Evolutionary conservation across 2,329 filamentous ascomycete genomes (phyloP).

Genomic region (Clonostachys rhizophaga): DNA sequence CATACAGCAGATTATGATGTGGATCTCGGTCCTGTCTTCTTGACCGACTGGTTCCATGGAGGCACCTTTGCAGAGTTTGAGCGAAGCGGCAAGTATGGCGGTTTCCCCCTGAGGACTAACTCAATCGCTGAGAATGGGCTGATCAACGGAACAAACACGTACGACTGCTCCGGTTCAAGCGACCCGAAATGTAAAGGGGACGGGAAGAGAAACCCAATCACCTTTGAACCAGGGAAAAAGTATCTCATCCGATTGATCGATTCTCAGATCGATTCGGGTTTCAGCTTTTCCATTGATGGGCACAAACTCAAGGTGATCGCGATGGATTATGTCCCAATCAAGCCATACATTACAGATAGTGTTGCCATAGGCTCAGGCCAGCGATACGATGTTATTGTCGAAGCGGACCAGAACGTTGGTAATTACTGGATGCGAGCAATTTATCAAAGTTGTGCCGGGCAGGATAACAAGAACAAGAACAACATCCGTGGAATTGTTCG

Average conservation of each 20-base stretch:
- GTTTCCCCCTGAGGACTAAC: constrained; percentile 21
- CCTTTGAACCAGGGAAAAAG: constrained; percentile 31
- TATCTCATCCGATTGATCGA: constrained; percentile 45
- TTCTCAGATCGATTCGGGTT: constrained; percentile 29
- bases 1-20: constrained; percentile 54
- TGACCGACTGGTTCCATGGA: constrained; percentile 54
- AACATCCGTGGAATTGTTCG: too few relatives aligned
- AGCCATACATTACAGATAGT: constrained; percentile 40
- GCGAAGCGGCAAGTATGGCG: constrained; percentile 14
- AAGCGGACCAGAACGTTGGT: constrained; percentile 21
- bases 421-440: constrained; percentile 1
- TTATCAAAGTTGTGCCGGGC: too few relatives aligned
- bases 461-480: too few relatives aligned
- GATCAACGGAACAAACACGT: constrained; percentile 37
- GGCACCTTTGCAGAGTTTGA: constrained; percentile 14
- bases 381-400: constrained; percentile 39
- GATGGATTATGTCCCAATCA: constrained; percentile 47
- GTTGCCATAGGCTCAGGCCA: constrained; percentile 42
- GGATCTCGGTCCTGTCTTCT: constrained; percentile 54
- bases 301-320: constrained; percentile 48
- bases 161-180: background rate
- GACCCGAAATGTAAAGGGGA: constrained; percentile 5
- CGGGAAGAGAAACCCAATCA: constrained; percentile 26
- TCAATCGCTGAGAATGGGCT: constrained; percentile 36
- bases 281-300: constrained; percentile 40